phyloP scores from a whole-genome alignment of 345 rosid species.

The Eucalyptus globulus region DNA sequence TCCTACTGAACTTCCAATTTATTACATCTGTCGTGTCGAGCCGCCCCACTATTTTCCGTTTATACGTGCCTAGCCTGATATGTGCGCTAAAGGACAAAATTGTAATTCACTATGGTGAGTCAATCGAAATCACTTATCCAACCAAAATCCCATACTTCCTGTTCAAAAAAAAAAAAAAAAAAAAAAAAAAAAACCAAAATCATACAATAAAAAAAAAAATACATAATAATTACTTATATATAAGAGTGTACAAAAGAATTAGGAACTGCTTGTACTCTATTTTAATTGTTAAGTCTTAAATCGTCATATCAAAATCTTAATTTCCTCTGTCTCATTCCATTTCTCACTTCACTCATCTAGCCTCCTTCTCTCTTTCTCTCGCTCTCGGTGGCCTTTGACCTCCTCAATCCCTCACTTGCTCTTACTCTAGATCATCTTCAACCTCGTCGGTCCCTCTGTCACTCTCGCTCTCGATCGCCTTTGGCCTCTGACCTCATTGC shows the following conservation, averaged over 20 bases:
- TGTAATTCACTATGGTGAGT: background rate
- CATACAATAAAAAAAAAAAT: background rate
- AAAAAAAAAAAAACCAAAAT: no score
- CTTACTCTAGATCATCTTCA: background rate
- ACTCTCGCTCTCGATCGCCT: background rate
- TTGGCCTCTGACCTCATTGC: no score
- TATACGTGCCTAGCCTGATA: background rate
- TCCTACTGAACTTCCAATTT: background rate
- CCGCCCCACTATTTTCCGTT: background rate
- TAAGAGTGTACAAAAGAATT: background rate
- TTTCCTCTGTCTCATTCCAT: no score
- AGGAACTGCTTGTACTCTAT: background rate
- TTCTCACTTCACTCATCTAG: background rate
- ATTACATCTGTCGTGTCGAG: background rate
- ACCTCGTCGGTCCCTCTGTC: rapidly evolving
- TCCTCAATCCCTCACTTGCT: background rate
- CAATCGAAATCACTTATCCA: background rate
- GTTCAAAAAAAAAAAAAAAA: background rate
- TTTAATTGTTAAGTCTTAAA: no score
- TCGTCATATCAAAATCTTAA: background rate
- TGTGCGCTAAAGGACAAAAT: background rate
- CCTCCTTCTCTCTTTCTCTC: background rate
- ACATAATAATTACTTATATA: background rate
- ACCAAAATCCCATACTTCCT: background rate
- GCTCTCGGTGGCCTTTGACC: background rate